phyloP scores from a whole-genome alignment of 257 asterid species.

The Solanum okadae region DNA sequence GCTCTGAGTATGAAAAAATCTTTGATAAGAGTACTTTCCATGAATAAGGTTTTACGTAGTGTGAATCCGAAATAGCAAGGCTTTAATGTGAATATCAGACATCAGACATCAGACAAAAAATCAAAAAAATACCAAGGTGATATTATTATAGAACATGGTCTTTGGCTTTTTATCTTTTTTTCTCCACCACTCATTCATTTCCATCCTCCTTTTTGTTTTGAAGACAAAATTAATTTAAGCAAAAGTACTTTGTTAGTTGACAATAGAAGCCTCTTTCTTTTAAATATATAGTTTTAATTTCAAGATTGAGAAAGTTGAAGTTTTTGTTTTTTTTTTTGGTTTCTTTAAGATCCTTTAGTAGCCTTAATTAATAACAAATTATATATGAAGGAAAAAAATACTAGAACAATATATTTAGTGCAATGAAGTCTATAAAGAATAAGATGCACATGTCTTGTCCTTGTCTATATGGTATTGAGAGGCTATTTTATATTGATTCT shows the following conservation, averaged over 20 bases:
- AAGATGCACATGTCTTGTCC: not conserved
- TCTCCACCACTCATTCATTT: not conserved
- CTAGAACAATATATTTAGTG: not conserved
- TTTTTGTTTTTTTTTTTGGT: not conserved
- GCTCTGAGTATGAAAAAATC: too few relatives aligned
- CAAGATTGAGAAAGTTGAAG: not conserved
- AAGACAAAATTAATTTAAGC: not conserved
- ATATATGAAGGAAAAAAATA: not conserved
- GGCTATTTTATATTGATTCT: not conserved
- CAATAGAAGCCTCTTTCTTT: not conserved
- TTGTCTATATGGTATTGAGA: not conserved
- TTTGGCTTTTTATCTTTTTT: not conserved
- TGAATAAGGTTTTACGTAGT: not conserved
- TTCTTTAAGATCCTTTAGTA: not conserved
- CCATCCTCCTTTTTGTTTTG: not conserved
- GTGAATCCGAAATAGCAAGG: accelerated
- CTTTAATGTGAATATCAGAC: too few relatives aligned
- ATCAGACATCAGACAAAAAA: too few relatives aligned
- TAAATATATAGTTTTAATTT: not conserved
- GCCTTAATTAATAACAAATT: not conserved
- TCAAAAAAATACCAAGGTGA: not conserved
- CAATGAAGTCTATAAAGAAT: not conserved
- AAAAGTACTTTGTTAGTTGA: not conserved
- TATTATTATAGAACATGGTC: not conserved
- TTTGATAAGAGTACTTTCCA: accelerated